Percentiles rank a stretch among this genome's conserved stretches.
Conservation (phyloP, 176 grass and related monocot species). For the Hordeum marinum region DNA sequence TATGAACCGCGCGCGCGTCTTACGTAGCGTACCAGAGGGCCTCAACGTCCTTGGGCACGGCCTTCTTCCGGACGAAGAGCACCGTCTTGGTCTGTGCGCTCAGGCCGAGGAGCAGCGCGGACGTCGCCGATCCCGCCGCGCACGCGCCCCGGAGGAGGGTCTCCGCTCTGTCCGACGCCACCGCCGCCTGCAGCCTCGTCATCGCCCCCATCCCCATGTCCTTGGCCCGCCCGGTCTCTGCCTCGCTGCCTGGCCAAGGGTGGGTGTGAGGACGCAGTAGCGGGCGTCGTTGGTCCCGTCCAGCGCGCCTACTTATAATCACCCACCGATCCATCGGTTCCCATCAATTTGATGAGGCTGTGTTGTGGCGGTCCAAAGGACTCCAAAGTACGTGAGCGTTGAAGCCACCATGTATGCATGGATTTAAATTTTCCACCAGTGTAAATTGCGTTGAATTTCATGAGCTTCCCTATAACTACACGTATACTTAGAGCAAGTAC, state of each 20-base stretch:
- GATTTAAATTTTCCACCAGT: background rate
- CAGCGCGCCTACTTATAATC: background rate
- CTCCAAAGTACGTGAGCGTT: background rate
- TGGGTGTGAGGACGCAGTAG: no score
- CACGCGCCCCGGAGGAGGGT: conserved; percentile 36
- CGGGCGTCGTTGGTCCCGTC: no score
- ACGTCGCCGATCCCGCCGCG: conserved; percentile 37
- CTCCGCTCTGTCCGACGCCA: conserved; percentile 20
- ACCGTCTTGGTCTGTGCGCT: conserved; percentile 66
- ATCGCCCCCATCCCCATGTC: background rate
- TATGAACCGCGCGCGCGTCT: no score
- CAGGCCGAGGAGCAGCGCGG: conserved; percentile 57
- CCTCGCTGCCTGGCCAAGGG: background rate
- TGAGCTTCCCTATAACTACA: no score
- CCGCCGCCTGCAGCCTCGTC: background rate
- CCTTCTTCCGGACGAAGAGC: conserved; percentile 51
- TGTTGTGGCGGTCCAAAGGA: background rate
- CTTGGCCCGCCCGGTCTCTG: background rate
- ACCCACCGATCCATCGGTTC: background rate
- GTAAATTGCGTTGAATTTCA: background rate
- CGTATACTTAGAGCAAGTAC: background rate
- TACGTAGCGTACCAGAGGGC: conserved; percentile 43
- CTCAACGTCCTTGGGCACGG: conserved; percentile 61
- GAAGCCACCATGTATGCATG: no score
- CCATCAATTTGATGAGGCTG: background rate